Conservation (phyloP, 805 yeast species). For the Lipomyces lipofer region DNA sequence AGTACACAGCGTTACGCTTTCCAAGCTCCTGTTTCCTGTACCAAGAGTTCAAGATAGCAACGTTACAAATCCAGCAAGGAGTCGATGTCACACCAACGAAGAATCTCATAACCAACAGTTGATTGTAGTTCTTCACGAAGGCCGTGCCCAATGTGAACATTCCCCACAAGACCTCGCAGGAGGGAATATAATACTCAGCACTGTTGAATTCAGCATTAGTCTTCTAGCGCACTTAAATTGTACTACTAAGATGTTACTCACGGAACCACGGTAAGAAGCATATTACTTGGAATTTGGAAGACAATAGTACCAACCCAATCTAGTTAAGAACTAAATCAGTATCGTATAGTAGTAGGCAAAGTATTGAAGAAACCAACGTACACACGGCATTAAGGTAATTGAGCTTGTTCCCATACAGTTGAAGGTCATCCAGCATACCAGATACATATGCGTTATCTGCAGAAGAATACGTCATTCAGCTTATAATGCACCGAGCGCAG, state of each 20-base stretch:
- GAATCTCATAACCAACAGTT: constrained; percentile 62
- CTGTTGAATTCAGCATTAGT: not conserved
- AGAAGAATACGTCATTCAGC: too few species aligned
- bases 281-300: constrained; percentile 40
- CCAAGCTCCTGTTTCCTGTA: constrained; percentile 56
- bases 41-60: constrained; percentile 51
- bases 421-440: constrained; percentile 43
- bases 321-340: not conserved
- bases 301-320: constrained; percentile 32
- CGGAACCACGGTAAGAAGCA: constrained; percentile 37
- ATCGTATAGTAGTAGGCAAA: too few species aligned
- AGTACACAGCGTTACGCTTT: constrained; percentile 46
- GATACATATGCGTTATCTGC: constrained; percentile 47
- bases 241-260: not conserved
- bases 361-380: constrained; percentile 38
- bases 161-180: constrained; percentile 67
- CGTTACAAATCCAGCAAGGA: constrained; percentile 55
- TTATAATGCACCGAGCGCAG: not conserved
- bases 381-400: constrained; percentile 33
- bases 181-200: constrained; percentile 47
- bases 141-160: constrained; percentile 60
- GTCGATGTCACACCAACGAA: constrained; percentile 71
- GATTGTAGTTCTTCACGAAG: constrained; percentile 46
- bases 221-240: not conserved
- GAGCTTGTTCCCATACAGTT: constrained; percentile 35